Percentiles rank a stretch among this genome's conserved stretches.
phyloP scores from a whole-genome alignment of 1,284 basidiomycete species.

The Somion occarium region DNA sequence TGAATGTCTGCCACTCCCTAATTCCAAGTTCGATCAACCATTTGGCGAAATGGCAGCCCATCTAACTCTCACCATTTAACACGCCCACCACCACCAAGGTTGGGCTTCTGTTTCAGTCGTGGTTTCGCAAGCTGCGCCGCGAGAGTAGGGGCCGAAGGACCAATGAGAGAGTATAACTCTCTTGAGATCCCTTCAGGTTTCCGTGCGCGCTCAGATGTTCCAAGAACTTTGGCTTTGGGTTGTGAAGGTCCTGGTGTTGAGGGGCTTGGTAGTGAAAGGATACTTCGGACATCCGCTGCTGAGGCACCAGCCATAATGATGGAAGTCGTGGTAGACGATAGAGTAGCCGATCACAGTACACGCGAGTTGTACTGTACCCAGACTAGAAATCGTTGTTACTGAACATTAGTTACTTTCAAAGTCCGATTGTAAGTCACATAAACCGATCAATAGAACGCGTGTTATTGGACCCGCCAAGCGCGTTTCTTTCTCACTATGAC shows the following conservation, averaged over 20 bases:
- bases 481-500: background rate
- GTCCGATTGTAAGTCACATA: background rate
- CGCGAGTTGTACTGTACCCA: background rate
- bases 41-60: background rate
- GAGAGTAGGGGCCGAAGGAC: constrained; percentile 84
- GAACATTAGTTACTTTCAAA: background rate
- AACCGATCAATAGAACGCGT: background rate
- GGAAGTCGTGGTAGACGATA: background rate
- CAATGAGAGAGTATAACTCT: constrained; percentile 92
- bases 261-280: constrained; percentile 54
- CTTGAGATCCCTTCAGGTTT: constrained; percentile 91
- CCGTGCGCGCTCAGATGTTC: constrained; percentile 32
- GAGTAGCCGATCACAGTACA: background rate
- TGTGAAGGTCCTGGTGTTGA: constrained; percentile 35
- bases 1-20: constrained; percentile 77
- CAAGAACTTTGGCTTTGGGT: constrained; percentile 16
- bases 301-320: constrained; percentile 37
- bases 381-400: background rate
- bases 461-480: too few relatives aligned
- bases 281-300: constrained; percentile 79
- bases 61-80: constrained; percentile 54
- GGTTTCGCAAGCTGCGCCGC: constrained; percentile 74
- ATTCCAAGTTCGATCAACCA: constrained; percentile 1
- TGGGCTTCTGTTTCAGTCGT: constrained; percentile 84
- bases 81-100: constrained; percentile 53